Percentiles rank a stretch among this genome's conserved stretches.
Evolutionary conservation across 2,329 filamentous ascomycete genomes (phyloP).

Genomic region (Diaporthe vaccinii): DNA sequence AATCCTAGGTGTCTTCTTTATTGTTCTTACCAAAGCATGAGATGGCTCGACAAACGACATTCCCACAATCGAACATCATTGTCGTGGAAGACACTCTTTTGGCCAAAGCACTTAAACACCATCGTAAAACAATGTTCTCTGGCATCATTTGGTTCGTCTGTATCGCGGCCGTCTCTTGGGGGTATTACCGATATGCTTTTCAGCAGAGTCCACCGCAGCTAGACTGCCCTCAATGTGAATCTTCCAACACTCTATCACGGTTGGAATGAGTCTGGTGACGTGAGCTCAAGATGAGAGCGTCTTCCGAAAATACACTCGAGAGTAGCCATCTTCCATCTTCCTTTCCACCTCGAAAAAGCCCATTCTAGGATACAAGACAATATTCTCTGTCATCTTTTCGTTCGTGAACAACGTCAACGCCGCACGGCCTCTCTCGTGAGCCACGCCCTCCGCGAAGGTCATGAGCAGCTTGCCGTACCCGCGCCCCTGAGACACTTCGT

Average conservation of each 20-base stretch:
- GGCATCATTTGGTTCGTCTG: neutral
- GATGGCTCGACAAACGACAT: neutral
- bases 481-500: constrained; percentile 41
- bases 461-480: constrained; percentile 45
- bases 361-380: constrained; percentile 42
- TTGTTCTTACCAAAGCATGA: neutral
- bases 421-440: constrained; percentile 31
- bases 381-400: constrained; percentile 45
- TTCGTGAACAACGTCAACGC: constrained; percentile 44
- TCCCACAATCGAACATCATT: neutral
- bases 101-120: neutral
- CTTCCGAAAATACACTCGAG: constrained; percentile 53
- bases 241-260: neutral
- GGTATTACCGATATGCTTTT: neutral
- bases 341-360: constrained; percentile 52
- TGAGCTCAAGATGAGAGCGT: neutral
- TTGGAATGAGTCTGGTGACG: neutral
- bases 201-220: neutral
- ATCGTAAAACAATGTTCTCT: neutral
- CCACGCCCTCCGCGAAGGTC: constrained; percentile 41
- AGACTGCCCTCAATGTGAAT: neutral
- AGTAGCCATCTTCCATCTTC: constrained; percentile 49
- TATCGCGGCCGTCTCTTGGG: neutral
- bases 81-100: neutral
- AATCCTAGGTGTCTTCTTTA: neutral